Conservation (phyloP, 176 grass and related monocot genomes). For the Oryza meyeriana region DNA sequence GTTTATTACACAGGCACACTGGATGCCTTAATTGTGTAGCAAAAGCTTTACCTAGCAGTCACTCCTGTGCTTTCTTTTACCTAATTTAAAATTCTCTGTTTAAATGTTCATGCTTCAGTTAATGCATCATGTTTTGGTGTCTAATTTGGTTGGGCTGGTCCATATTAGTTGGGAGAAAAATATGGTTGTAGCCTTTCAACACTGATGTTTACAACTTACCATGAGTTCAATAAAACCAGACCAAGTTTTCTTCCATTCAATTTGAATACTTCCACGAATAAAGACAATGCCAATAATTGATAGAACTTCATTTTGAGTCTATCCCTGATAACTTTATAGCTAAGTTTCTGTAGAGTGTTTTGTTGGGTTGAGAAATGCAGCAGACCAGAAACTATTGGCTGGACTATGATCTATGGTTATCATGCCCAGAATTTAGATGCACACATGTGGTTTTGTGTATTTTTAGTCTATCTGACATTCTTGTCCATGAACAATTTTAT, state of each 20-base stretch:
- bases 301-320: neutral
- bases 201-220: neutral
- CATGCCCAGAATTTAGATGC: neutral
- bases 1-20: neutral
- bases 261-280: neutral
- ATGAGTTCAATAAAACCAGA: neutral
- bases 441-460: neutral
- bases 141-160: neutral
- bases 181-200: neutral
- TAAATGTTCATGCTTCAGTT: neutral
- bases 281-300: neutral
- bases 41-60: neutral
- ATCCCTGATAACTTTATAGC: neutral
- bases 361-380: neutral
- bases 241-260: neutral
- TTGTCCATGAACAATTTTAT: neutral
- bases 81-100: neutral
- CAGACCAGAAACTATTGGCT: neutral
- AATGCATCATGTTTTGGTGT: neutral
- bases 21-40: neutral
- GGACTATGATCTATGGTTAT: neutral
- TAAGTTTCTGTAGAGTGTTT: slow-evolving; percentile 3
- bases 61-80: neutral
- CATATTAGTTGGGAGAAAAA: neutral
- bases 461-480: neutral